Conservation (phyloP, 768 basidiomycete species). For the Serendipita sp. region DNA sequence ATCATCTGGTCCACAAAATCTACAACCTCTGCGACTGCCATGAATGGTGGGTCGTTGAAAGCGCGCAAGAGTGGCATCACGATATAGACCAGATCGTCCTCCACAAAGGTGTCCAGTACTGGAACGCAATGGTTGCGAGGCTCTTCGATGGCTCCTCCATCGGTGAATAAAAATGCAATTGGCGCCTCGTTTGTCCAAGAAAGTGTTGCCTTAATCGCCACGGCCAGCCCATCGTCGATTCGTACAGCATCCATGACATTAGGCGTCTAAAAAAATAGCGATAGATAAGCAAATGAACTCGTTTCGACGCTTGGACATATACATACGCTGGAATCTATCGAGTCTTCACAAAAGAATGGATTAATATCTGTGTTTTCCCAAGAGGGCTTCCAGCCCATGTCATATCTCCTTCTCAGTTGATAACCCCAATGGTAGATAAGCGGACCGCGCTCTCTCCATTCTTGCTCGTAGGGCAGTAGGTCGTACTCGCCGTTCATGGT, state of each 20-base stretch:
- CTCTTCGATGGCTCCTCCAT: constrained; percentile 8
- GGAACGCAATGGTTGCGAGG: constrained; percentile 20
- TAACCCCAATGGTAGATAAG: background rate
- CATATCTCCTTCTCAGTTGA: background rate
- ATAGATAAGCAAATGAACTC: background rate
- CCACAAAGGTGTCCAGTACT: constrained; percentile 14
- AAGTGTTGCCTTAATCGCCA: constrained; percentile 2
- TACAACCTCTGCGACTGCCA: constrained; percentile 19
- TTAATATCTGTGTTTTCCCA: constrained; percentile 1
- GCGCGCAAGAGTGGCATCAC: constrained; percentile 24
- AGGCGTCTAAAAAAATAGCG: background rate
- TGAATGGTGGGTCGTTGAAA: constrained; percentile 22
- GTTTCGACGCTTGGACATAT: background rate
- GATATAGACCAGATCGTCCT: constrained; percentile 10
- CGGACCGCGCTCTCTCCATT: constrained; percentile 2
- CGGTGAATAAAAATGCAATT: constrained; percentile 5
- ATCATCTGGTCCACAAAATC: constrained; percentile 20
- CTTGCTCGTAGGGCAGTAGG: constrained; percentile 2
- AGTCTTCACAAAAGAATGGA: constrained; percentile 4
- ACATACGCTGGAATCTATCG: constrained; percentile 2
- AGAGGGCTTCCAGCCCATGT: background rate
- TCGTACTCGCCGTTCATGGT: constrained; percentile 3
- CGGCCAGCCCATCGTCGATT: background rate
- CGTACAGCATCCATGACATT: background rate
- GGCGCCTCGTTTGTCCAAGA: background rate